phyloP scores from a whole-genome alignment of 2,329 filamentous ascomycete genomes.

The Neopestalotiopsis sp. region DNA sequence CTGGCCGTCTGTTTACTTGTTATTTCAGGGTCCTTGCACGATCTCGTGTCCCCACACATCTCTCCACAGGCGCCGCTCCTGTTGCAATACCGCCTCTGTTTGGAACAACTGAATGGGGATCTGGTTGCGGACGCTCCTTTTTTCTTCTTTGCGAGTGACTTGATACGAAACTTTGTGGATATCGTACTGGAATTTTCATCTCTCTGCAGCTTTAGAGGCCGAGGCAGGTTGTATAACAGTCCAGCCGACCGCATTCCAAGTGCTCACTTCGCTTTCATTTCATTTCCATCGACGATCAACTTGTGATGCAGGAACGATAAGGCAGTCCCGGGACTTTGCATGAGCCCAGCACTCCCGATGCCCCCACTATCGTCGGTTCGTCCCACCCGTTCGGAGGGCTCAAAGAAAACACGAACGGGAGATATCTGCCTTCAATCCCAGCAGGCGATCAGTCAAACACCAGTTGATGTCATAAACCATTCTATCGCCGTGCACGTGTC shows the following conservation, averaged over 20 bases:
- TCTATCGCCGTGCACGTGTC: slow-evolving; percentile 2
- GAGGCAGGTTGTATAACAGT: neutral
- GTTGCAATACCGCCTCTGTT: slow-evolving; percentile 1
- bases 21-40: slow-evolving; percentile 13
- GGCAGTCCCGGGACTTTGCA: neutral
- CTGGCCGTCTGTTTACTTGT: neutral
- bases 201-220: neutral
- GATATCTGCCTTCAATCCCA: neutral
- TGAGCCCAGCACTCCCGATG: neutral
- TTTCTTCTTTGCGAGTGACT: neutral
- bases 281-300: neutral
- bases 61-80: neutral
- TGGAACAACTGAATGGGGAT: neutral
- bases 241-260: neutral
- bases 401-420: neutral
- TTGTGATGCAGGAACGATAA: neutral
- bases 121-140: neutral
- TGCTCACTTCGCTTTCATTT: neutral
- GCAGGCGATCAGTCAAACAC: neutral
- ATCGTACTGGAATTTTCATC: neutral
- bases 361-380: neutral
- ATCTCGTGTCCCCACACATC: slow-evolving; percentile 9
- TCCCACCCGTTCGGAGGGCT: neutral
- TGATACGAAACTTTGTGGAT: neutral
- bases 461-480: neutral